phyloP scores from a whole-genome alignment of 306 rosid genomes.

The Pterocarpus santalinus region DNA sequence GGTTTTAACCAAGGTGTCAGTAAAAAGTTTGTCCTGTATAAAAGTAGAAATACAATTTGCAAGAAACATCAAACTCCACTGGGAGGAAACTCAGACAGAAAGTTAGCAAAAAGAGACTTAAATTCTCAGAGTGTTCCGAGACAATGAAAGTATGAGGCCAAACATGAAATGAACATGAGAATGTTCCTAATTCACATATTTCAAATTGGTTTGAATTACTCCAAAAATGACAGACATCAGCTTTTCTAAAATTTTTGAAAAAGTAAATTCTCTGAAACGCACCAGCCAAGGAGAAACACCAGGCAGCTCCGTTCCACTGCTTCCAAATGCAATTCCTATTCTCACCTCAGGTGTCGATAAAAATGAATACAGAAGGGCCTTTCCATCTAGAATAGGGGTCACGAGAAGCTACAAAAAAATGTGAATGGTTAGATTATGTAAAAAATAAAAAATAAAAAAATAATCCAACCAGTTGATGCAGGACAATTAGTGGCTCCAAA shows the following conservation, averaged over 20 bases:
- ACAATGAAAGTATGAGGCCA: background rate
- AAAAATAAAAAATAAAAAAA: background rate
- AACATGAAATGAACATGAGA: background rate
- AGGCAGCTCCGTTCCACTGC: conserved; percentile 89
- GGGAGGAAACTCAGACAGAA: background rate
- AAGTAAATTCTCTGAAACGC: conserved; percentile 35
- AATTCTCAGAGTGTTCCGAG: conserved; percentile 7
- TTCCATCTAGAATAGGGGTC: conserved; percentile 78
- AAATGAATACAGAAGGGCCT: conserved; percentile 76
- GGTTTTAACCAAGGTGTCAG: conserved; percentile 71
- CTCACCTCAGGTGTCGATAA: conserved; percentile 78
- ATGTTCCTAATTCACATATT: background rate
- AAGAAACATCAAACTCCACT: background rate
- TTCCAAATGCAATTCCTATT: conserved; percentile 88
- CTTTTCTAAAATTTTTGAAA: conserved; percentile 5
- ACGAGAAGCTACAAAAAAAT: conserved; percentile 64
- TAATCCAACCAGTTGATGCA: conserved; percentile 16
- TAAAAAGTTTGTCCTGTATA: conserved; percentile 69
- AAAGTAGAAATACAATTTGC: background rate
- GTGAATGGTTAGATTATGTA: conserved; percentile 26
- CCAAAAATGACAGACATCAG: conserved; percentile 17
- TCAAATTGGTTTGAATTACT: background rate
- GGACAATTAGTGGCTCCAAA: background rate
- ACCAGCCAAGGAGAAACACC: conserved; percentile 92
- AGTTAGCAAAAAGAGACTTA: conserved; percentile 21